Evolutionary conservation across 331 rosid genomes (phyloP), one percentile per base, ranked within the genome.

Genomic region (Acacia pycnantha): DNA sequence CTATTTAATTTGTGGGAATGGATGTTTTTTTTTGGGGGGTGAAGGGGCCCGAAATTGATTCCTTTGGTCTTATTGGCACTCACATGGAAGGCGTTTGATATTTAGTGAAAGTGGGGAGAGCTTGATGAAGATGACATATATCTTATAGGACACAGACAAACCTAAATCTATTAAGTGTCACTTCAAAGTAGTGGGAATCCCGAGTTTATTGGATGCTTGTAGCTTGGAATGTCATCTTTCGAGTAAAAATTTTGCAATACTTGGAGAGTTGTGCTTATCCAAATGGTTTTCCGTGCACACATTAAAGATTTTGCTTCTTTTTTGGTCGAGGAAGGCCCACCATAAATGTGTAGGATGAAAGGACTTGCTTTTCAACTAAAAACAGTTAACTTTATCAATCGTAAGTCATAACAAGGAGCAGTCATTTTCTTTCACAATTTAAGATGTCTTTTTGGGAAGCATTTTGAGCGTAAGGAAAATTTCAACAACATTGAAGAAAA

Each of bases 21-120:
- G 61, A 37, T 37, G 1, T 56, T 21, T 56, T 56, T 54, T 54
- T 54, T 56, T 56, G n/a, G 26, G 29, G 43, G n/a, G n/a, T n/a
- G n/a, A n/a, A n/a, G n/a, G 87, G 86, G 82, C 88, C 82, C 56
- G 78, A 56, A 81, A 61, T 81, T 33, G 84, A 65, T 73, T 11
- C 37, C n/a, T 58, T 58, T 14, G 33, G 22, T 40, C 35, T 70
- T 64, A 53, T 53, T 53, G 73, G 54, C 76, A 80, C 84, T 66
- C 86, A 78, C 14, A n/a, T 8, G 27, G 19, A 50, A 44, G 83
- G 80, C 59, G 76, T 80, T 68, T 73, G 81, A 62, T 61, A 77
- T 53, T 24, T 47, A n/a, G 19, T 58, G 81, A 68, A 7, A 11
- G 82, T 69, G 73, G 61, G 47, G 10, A 12, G 19, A 35, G 74